These are phyloP conservation scores for Candida glucosophila DNA, from an alignment of 1,139 yeast genomes.

Conservation along the genomic window DNA sequence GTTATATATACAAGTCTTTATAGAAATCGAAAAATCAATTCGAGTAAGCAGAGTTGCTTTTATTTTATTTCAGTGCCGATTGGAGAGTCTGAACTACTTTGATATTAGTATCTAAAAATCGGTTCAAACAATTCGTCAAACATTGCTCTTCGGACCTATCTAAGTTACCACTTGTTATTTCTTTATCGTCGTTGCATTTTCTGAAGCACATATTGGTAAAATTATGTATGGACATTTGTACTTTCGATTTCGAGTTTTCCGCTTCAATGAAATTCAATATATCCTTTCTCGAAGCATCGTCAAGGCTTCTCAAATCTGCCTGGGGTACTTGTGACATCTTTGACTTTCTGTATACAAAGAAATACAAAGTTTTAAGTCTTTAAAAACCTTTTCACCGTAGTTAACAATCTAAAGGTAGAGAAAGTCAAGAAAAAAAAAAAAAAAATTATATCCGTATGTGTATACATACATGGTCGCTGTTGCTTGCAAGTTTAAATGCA, in stretches of 20 bases:
- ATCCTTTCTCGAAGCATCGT: conserved; percentile 65
- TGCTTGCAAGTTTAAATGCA: no score
- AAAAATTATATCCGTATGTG: not conserved
- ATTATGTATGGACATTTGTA: conserved; percentile 75
- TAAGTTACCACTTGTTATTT: conserved; percentile 45
- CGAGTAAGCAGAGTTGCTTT: not conserved
- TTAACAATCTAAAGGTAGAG: not conserved
- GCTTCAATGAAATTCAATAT: conserved; percentile 68
- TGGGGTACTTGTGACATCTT: conserved; percentile 54
- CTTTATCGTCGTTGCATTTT: conserved; percentile 55
- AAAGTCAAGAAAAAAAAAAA: conserved; percentile 1
- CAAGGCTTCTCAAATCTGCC: conserved; percentile 54
- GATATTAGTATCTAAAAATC: conserved; percentile 82
- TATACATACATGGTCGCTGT: no score
- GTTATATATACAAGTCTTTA: no score
- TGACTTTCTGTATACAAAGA: not conserved
- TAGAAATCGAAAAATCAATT: no score
- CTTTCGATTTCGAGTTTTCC: conserved; percentile 82
- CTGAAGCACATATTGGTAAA: conserved; percentile 89
- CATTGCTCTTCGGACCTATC: conserved; percentile 60
- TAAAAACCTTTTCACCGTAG: no score
- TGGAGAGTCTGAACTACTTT: conserved; percentile 59
- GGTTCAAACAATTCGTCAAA: conserved; percentile 70
- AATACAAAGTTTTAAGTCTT: no score
- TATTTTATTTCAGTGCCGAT: conserved; percentile 17